A percentile compares a stretch with the other conserved stretches of the same genome.
These are phyloP conservation scores for Beta macrorhiza DNA, from an alignment of 179 eudicot species.

Conservation along the genomic window DNA sequence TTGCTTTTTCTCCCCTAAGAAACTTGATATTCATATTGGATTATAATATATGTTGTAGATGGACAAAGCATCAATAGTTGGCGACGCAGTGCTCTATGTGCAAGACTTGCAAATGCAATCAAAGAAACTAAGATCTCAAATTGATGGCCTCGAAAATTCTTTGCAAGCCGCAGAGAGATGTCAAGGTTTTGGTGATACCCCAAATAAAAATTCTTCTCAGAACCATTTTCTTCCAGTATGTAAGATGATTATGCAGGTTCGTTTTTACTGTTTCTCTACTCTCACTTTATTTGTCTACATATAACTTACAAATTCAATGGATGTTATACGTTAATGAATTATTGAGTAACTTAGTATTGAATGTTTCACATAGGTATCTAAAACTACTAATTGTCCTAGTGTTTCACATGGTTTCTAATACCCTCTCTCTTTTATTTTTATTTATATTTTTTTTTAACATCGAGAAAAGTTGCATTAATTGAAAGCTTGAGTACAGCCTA, in stretches of 20 bases:
- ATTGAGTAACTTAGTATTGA: too few relatives aligned
- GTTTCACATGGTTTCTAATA: too few relatives aligned
- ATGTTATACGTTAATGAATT: too few relatives aligned
- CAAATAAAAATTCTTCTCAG: constrained; percentile 25
- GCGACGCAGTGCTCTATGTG: constrained; percentile 71
- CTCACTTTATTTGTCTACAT: background rate
- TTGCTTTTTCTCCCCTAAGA: too few relatives aligned
- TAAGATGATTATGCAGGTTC: constrained; percentile 61
- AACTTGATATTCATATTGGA: too few relatives aligned
- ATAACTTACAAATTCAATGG: too few relatives aligned
- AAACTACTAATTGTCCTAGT: too few relatives aligned
- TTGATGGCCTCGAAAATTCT: constrained; percentile 57
- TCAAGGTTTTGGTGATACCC: constrained; percentile 26
- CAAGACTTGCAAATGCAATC: constrained; percentile 74
- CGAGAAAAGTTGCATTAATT: too few relatives aligned
- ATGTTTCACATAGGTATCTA: too few relatives aligned
- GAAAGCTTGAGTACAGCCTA: too few relatives aligned
- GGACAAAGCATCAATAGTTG: constrained; percentile 94
- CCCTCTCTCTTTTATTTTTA: too few relatives aligned
- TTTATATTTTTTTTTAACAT: too few relatives aligned
- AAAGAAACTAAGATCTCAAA: constrained; percentile 55
- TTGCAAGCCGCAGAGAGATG: constrained; percentile 26
- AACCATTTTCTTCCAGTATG: constrained; percentile 26
- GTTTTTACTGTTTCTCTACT: background rate
- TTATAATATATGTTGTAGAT: constrained; percentile 39